Evolutionary conservation across 2,329 filamentous ascomycete genomes (phyloP).

Genomic region (Pezizomycotina sp.): DNA sequence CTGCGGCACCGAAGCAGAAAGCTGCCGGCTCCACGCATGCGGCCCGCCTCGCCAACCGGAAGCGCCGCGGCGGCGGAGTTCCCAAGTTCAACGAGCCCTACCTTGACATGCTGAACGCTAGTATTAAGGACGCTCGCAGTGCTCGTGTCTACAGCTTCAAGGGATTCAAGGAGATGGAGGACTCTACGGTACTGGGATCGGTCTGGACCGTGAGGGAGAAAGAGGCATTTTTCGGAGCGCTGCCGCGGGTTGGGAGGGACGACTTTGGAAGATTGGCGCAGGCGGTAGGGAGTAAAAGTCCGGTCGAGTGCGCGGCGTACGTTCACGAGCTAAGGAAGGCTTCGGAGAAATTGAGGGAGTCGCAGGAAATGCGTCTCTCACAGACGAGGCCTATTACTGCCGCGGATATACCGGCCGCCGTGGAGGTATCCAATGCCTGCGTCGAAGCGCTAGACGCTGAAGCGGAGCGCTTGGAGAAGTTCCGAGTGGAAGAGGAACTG

Average conservation of each 20-base stretch:
- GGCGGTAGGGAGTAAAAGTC: slow-evolving; percentile 12
- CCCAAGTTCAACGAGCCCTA: slow-evolving; percentile 13
- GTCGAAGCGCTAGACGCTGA: slow-evolving; percentile 12
- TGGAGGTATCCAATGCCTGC: slow-evolving; percentile 17
- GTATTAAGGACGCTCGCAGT: slow-evolving; percentile 13
- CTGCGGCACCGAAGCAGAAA: too few relatives aligned
- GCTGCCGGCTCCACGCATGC: too few relatives aligned
- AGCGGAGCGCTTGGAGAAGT: slow-evolving; percentile 6
- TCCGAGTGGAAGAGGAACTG: slow-evolving; percentile 7
- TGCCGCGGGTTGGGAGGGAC: slow-evolving; percentile 12
- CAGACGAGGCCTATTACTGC: slow-evolving; percentile 8
- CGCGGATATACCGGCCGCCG: slow-evolving; percentile 16
- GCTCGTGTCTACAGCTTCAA: slow-evolving; percentile 12
- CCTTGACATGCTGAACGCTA: slow-evolving; percentile 13
- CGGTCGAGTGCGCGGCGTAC: slow-evolving; percentile 16
- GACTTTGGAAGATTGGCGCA: slow-evolving; percentile 7
- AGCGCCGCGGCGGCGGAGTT: slow-evolving; percentile 4
- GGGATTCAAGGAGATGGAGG: slow-evolving; percentile 2
- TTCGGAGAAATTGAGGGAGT: slow-evolving; percentile 3
- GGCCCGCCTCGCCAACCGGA: background rate
- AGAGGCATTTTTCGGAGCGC: slow-evolving; percentile 10
- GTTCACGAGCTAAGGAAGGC: slow-evolving; percentile 7
- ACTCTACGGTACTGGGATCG: slow-evolving; percentile 4
- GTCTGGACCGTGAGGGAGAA: slow-evolving; percentile 14
- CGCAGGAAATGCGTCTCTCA: background rate